Evolutionary conservation across 2,329 filamentous ascomycete species (phyloP).

Genomic region (Nemania abortiva): DNA sequence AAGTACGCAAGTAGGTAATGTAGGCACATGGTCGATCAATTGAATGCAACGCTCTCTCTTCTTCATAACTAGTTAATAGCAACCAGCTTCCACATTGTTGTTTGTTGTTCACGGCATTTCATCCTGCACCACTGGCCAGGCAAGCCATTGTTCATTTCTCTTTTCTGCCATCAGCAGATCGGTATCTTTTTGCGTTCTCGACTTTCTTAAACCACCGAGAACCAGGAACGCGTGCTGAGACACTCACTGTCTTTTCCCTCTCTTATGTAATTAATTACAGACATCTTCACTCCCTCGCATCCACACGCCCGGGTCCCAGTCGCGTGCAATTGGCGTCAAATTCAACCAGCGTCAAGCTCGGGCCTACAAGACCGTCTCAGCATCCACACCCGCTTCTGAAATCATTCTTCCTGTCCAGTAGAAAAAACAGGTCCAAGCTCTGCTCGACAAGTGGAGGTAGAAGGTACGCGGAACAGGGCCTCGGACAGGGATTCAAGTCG

Average conservation of each 20-base stretch:
- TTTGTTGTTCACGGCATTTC: constrained; percentile 20
- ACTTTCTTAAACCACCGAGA: not conserved
- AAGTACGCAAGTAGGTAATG: not conserved
- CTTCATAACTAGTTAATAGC: constrained; percentile 12
- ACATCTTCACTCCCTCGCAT: constrained; percentile 26
- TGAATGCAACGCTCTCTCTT: not conserved
- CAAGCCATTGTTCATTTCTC: constrained; percentile 28
- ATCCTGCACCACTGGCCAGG: not conserved
- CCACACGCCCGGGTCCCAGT: constrained; percentile 15
- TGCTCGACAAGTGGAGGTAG: constrained; percentile 31
- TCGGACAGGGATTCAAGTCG: constrained; percentile 40
- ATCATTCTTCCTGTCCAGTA: constrained; percentile 17
- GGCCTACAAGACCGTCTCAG: constrained; percentile 22
- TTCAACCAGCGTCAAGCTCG: constrained; percentile 24
- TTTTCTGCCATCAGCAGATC: constrained; percentile 10
- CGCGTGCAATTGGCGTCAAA: constrained; percentile 28
- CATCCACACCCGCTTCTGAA: constrained; percentile 28
- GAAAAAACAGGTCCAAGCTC: constrained; percentile 1
- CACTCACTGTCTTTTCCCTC: constrained; percentile 11
- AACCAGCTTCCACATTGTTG: constrained; percentile 23
- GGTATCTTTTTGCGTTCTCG: constrained; percentile 10
- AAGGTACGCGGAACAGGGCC: constrained; percentile 34
- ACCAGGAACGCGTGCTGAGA: constrained; percentile 15
- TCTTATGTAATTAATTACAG: constrained; percentile 25
- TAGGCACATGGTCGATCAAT: not conserved